phyloP scores from a whole-genome alignment of 257 asterid species.

The Lycium barbarum region DNA sequence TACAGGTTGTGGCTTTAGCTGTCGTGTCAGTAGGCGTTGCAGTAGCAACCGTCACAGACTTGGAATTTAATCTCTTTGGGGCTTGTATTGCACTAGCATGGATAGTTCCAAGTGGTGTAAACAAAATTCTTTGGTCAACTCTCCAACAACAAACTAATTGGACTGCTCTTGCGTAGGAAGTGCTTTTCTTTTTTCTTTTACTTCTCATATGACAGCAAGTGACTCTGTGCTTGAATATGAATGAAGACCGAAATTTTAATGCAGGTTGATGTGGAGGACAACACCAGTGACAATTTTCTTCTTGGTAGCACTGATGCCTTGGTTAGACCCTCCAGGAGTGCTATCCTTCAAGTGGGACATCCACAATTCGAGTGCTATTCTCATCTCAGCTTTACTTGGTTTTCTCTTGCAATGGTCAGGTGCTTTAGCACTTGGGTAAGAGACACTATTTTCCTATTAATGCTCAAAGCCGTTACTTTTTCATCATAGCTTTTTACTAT shows the following conservation, averaged over 20 bases:
- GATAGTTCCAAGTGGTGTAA: slow-evolving; percentile 81
- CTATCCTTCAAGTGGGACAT: slow-evolving; percentile 65
- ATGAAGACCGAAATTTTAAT: neutral
- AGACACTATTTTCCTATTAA: neutral
- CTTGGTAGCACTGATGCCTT: slow-evolving; percentile 78
- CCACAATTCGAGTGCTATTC: slow-evolving; percentile 55
- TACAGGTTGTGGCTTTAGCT: slow-evolving; percentile 68
- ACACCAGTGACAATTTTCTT: slow-evolving; percentile 79
- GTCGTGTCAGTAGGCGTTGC: slow-evolving; percentile 87
- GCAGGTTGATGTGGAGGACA: slow-evolving; percentile 94
- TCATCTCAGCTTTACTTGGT: slow-evolving; percentile 80
- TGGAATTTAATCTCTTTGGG: slow-evolving; percentile 82
- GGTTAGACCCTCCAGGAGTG: slow-evolving; percentile 88
- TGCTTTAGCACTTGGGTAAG: slow-evolving; percentile 92
- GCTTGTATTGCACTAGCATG: slow-evolving; percentile 79
- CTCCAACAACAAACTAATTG: slow-evolving; percentile 87
- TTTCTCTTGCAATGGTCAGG: slow-evolving; percentile 95
- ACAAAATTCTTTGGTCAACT: slow-evolving; percentile 84
- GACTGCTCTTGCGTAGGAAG: slow-evolving; percentile 91
- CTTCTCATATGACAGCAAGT: neutral
- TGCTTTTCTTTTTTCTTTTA: neutral
- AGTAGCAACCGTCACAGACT: slow-evolving; percentile 82
- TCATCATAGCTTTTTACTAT: no score
- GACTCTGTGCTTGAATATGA: neutral
- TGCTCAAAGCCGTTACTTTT: neutral